phyloP scores from a whole-genome alignment of 2,329 filamentous ascomycete species.

The Xylaria sp. region DNA sequence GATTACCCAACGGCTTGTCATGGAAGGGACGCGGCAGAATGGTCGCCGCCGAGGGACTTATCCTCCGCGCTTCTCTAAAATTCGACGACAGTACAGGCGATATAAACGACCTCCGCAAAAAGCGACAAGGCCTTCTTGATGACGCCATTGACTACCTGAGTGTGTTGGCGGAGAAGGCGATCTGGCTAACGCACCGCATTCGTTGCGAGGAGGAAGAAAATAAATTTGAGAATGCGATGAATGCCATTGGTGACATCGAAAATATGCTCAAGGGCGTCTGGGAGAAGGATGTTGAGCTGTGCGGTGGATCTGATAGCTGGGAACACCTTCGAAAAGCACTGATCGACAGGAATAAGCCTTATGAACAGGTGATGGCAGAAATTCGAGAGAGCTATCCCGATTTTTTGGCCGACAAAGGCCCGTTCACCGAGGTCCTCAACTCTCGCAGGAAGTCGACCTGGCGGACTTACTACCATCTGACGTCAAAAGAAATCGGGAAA shows the following conservation, averaged over 20 bases:
- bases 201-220: not conserved
- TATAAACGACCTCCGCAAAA: not conserved
- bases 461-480: slow-evolving; percentile 13
- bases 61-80: slow-evolving; percentile 16
- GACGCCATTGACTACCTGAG: not conserved
- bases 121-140: not conserved
- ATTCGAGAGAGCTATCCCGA: not conserved
- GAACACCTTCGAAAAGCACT: not conserved
- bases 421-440: not conserved
- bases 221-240: not conserved
- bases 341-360: accelerated
- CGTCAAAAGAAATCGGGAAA: not conserved
- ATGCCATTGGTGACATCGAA: slow-evolving; percentile 3
- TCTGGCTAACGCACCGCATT: slow-evolving; percentile 17
- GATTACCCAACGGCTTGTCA: not conserved
- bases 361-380: not conserved
- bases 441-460: not conserved
- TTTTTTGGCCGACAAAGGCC: not conserved
- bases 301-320: slow-evolving; percentile 15
- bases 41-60: slow-evolving; percentile 6
- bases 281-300: not conserved
- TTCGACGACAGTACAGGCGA: not conserved
- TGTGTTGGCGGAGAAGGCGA: slow-evolving; percentile 7
- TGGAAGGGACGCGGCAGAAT: slow-evolving; percentile 14
- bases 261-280: slow-evolving; percentile 6